A percentile compares a stretch with the other conserved stretches of the same genome.
phyloP scores from a whole-genome alignment of 768 basidiomycete species.

The Piloderma croceum region DNA sequence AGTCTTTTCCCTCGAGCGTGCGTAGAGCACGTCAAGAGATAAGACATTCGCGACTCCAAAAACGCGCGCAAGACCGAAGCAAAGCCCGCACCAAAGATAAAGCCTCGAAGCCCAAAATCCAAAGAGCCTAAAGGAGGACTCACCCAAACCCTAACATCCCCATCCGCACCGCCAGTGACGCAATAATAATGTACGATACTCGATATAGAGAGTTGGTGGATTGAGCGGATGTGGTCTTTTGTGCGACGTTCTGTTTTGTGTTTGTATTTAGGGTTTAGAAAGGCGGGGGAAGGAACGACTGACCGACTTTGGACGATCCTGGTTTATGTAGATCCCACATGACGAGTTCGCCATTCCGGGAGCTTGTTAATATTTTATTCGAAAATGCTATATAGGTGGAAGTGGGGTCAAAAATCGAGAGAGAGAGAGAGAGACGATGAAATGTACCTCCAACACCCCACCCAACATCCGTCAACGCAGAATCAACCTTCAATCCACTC shows the following conservation, averaged over 20 bases:
- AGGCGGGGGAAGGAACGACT: slow-evolving; percentile 18
- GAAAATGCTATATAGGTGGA: slow-evolving; percentile 45
- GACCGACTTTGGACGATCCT: slow-evolving; percentile 67
- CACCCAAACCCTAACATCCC: slow-evolving; percentile 78
- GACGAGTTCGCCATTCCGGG: slow-evolving; percentile 75
- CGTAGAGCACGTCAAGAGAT: too few species aligned
- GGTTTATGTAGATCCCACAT: slow-evolving; percentile 76
- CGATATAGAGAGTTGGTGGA: slow-evolving; percentile 65
- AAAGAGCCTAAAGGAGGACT: slow-evolving; percentile 12
- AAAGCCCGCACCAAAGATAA: too few species aligned
- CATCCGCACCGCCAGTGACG: slow-evolving; percentile 76
- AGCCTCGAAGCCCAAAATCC: too few species aligned
- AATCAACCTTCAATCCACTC: slow-evolving; percentile 73
- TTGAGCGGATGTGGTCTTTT: slow-evolving; percentile 67
- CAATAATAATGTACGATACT: slow-evolving; percentile 65
- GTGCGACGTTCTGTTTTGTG: slow-evolving; percentile 51
- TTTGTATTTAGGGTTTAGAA: slow-evolving; percentile 1
- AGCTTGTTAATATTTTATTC: slow-evolving; percentile 76
- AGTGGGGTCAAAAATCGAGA: neutral
- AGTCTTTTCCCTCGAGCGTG: too few species aligned
- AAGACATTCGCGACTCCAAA: too few species aligned
- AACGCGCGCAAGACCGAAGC: too few species aligned
- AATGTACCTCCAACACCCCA: slow-evolving; percentile 67
- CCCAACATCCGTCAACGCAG: slow-evolving; percentile 73
- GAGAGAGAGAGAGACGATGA: neutral